These are phyloP conservation scores for Hypoxylon fragiforme DNA, from an alignment of 495 filamentous ascomycete species.

Conservation along the genomic window DNA sequence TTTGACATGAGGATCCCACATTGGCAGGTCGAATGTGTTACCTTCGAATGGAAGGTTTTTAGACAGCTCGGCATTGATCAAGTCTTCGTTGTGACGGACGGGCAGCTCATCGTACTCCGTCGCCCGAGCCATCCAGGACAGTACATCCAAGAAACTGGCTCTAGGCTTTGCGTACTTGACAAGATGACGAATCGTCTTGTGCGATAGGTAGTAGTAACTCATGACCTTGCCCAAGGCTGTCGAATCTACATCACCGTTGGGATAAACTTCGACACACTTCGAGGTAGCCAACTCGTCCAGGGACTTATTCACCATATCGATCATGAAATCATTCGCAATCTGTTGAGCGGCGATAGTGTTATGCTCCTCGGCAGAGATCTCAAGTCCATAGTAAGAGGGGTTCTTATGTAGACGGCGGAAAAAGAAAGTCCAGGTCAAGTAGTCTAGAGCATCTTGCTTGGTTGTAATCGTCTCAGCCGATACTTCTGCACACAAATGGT, in stretches of 20 bases:
- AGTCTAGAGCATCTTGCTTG: conserved; percentile 97
- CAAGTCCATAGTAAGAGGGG: conserved; percentile 94
- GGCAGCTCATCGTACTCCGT: conserved; percentile 97
- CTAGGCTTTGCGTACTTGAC: conserved; percentile 72
- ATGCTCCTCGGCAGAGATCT: conserved; percentile 92
- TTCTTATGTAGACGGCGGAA: conserved; percentile 98
- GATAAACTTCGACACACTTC: conserved; percentile 74
- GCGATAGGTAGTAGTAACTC: conserved; percentile 98
- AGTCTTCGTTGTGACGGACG: conserved; percentile 98
- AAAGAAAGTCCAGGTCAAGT: conserved; percentile 99
- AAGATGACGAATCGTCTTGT: conserved; percentile 89
- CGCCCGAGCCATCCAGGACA: conserved; percentile 90
- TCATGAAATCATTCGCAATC: conserved; percentile 87
- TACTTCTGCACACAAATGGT: conserved; percentile 94
- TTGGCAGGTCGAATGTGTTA: conserved; percentile 64
- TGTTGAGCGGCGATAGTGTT: conserved; percentile 83
- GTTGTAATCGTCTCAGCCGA: conserved; percentile 88
- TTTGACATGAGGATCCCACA: conserved; percentile 99
- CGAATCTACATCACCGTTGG: conserved; percentile 87
- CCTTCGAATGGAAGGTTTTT: conserved; percentile 68
- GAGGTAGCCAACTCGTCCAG: conserved; percentile 79
- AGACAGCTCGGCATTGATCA: conserved; percentile 92
- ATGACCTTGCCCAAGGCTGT: conserved; percentile 96
- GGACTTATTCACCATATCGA: conserved; percentile 84
- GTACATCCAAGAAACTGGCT: conserved; percentile 80